phyloP scores from a whole-genome alignment of 1,284 basidiomycete genomes.

The Gastroboletus turbinatus region DNA sequence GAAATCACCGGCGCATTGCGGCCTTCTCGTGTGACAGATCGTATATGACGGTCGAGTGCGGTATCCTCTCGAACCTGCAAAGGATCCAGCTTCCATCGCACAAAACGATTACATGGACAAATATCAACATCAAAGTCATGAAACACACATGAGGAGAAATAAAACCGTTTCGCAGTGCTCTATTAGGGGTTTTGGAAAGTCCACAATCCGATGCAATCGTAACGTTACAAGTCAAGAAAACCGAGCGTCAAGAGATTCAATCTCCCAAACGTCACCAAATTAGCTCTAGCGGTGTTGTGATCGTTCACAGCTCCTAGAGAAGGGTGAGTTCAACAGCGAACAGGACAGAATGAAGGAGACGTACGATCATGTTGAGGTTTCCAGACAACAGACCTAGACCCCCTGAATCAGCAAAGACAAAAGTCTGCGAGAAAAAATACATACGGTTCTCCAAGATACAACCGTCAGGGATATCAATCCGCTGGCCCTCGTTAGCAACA shows the following conservation, averaged over 20 bases:
- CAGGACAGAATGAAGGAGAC: constrained; percentile 24
- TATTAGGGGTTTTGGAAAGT: constrained; percentile 18
- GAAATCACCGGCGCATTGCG: no score
- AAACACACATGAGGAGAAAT: not conserved
- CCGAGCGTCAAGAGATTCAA: constrained; percentile 2
- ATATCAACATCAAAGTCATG: constrained; percentile 3
- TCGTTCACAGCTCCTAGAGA: constrained; percentile 32
- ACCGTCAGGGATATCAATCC: constrained; percentile 95
- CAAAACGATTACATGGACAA: not conserved
- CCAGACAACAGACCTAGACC: constrained; percentile 57
- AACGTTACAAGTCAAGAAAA: constrained; percentile 1
- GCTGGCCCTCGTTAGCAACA: constrained; percentile 90
- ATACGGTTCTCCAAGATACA: constrained; percentile 90
- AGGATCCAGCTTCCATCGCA: not conserved
- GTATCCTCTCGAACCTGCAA: not conserved
- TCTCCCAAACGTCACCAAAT: constrained; percentile 1
- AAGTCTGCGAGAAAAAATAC: constrained; percentile 22
- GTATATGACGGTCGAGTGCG: not conserved
- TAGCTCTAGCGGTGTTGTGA: not conserved
- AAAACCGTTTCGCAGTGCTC: constrained; percentile 12
- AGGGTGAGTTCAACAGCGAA: not conserved
- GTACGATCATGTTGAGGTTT: constrained; percentile 68
- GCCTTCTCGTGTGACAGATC: not conserved
- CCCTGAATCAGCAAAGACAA: constrained; percentile 7
- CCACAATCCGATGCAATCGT: constrained; percentile 19